Base-by-base conservation (phyloP, 331 rosid genomes). In the Arachis monticola region DNA sequence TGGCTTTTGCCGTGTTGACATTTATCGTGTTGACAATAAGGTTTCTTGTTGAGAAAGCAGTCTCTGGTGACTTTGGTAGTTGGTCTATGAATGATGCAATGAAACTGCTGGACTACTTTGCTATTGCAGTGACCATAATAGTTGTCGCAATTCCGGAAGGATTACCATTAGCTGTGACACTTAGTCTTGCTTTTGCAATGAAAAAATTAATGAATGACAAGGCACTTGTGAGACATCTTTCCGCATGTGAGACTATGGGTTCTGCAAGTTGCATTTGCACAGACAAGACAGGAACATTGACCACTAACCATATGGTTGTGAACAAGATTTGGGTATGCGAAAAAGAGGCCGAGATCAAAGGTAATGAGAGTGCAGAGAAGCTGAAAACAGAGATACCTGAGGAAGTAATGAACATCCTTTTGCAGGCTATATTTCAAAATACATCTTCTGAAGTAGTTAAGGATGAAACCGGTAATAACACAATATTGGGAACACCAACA, bases 141-240 rank as follows among this genome's bases (percentile, higher is more conserved):
- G 97, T 94, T 44, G 98, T 94, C 75, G 98, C 98, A 31, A 94
- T 94, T 83, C 98, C 98, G 8, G 98, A 94, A 88, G 98, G 98
- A 65, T 88, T 94, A 61, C 98, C 96, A 14, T 78, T 94, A 78
- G 98, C 98, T 60, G 98, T 90, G 72, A 91, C 98, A 46, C 88
- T 94, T 64, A 94, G 98, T 79, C 97, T 94, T 79, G 98, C 98
- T 32, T 94, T 94, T 88, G 97, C 98, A 5, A 94, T 94, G 98
- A 90, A 88, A 81, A 87, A 94, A 75, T 70, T 94, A 51, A 94
- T 94, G 98, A 74, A 75, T 30, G 97, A 91, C 35, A 90, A 58
- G 77, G 98, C 97, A 45, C 97, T 94, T 44, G 98, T 94, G 79
- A 87, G 98, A 79, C 96, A 85, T 90, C 96, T 94, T 42, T 85